Evolutionary conservation across 2,329 filamentous ascomycete species (phyloP).

Genomic region (Rasamsonia emersonii): DNA sequence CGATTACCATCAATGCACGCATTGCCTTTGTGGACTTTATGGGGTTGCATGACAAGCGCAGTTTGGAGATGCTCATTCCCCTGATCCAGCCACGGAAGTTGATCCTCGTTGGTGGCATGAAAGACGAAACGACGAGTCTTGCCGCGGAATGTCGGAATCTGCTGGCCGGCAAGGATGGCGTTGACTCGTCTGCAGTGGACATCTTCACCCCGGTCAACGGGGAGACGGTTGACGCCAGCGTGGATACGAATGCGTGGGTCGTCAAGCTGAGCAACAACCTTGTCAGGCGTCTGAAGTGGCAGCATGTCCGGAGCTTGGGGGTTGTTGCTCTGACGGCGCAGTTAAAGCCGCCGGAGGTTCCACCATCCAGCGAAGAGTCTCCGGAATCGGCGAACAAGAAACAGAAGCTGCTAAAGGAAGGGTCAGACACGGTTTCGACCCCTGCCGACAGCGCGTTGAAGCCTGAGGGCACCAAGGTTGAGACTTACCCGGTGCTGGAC

Average conservation of each 20-base stretch:
- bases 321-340: constrained; percentile 87
- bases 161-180: constrained; percentile 36
- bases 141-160: constrained; percentile 72
- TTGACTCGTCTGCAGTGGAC: constrained; percentile 9
- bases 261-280: constrained; percentile 81
- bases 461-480: constrained; percentile 20
- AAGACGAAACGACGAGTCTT: constrained; percentile 67
- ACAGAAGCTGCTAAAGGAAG: constrained; percentile 42
- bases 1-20: constrained; percentile 60
- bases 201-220: constrained; percentile 79
- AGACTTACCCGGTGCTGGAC: constrained; percentile 46
- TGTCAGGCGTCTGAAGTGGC: constrained; percentile 85
- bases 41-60: constrained; percentile 86
- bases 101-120: constrained; percentile 76
- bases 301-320: constrained; percentile 79
- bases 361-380: constrained; percentile 25
- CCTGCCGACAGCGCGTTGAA: constrained; percentile 14
- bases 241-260: constrained; percentile 96
- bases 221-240: constrained; percentile 72
- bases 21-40: constrained; percentile 88
- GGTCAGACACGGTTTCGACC: constrained; percentile 25
- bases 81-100: constrained; percentile 90
- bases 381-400: constrained; percentile 41
- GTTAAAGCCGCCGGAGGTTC: constrained; percentile 43
- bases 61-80: constrained; percentile 87